phyloP scores from a whole-genome alignment of 441 rosid species.

The Macaranga tanarius region DNA sequence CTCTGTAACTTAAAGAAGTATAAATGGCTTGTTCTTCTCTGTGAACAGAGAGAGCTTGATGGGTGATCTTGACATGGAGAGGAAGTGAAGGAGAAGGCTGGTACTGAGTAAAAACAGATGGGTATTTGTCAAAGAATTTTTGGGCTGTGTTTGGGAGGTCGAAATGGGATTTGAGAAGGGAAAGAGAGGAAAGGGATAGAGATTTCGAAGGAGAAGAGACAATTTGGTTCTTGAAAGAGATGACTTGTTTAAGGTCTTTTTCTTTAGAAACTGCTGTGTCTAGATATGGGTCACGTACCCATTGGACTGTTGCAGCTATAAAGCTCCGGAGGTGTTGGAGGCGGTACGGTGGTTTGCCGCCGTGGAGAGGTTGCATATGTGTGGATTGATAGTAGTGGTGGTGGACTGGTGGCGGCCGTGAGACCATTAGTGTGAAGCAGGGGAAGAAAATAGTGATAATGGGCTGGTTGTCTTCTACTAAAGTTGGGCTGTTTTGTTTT shows the following conservation, averaged over 20 bases:
- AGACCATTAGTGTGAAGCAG: not conserved
- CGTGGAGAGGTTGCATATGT: conserved; percentile 1
- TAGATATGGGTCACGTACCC: conserved; percentile 64
- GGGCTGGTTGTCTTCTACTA: not conserved
- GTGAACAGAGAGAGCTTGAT: conserved; percentile 44
- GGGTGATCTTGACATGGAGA: conserved; percentile 63
- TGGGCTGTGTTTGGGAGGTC: conserved; percentile 45
- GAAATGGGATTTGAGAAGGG: conserved; percentile 55
- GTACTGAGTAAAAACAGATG: conserved; percentile 48
- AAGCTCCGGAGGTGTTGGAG: conserved; percentile 49
- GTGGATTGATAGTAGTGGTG: too few relatives aligned
- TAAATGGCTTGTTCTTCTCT: conserved; percentile 51
- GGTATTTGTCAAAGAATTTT: conserved; percentile 46
- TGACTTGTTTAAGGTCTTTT: conserved; percentile 52
- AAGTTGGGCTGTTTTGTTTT: not conserved
- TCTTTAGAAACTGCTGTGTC: conserved; percentile 57
- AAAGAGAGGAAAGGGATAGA: conserved; percentile 60
- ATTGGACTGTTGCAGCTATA: conserved; percentile 59
- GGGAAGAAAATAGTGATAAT: not conserved
- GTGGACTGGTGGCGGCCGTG: too few relatives aligned
- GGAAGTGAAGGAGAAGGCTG: conserved; percentile 72
- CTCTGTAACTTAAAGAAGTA: conserved; percentile 30
- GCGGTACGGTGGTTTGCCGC: conserved; percentile 23
- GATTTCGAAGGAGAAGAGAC: conserved; percentile 49
- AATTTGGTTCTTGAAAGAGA: conserved; percentile 64